Percentiles rank a stretch among this genome's conserved stretches.
These are phyloP conservation scores for Pseudopyrenochaeta lycopersici DNA, from an alignment of 2,329 filamentous ascomycete genomes.

Conservation along the genomic window DNA sequence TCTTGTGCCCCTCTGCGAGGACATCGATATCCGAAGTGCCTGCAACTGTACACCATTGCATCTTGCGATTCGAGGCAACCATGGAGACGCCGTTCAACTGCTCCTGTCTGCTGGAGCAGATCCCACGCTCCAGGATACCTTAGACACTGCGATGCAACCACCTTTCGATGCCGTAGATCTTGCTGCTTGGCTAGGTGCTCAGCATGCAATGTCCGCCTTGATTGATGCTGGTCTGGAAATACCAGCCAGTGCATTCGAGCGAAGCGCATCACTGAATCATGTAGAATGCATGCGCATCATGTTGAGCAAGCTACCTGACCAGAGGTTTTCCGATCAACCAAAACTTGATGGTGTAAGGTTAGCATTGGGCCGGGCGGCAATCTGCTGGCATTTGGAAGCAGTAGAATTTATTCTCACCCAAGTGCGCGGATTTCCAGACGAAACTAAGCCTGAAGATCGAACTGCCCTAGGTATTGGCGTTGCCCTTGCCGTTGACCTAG, in stretches of 20 bases:
- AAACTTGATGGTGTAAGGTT: background rate
- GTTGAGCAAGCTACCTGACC: background rate
- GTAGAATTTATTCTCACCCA: background rate
- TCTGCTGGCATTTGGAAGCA: slow-evolving; percentile 7
- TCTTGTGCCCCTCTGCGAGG: background rate
- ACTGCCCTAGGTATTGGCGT: background rate
- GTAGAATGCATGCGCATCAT: slow-evolving; percentile 4
- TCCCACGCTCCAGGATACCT: background rate
- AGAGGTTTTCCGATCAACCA: background rate
- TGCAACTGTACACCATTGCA: slow-evolving; percentile 2
- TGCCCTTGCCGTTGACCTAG: background rate
- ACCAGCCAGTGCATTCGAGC: background rate
- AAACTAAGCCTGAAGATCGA: background rate
- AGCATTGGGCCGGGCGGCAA: slow-evolving; percentile 3
- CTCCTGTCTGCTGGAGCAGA: slow-evolving; percentile 8
- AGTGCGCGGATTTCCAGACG: too few relatives aligned
- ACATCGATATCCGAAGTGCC: slow-evolving; percentile 3
- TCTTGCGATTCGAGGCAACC: slow-evolving; percentile 10
- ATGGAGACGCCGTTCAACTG: slow-evolving; percentile 2
- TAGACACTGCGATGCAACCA: background rate
- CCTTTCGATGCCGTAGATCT: slow-evolving; percentile 4
- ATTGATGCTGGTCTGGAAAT: slow-evolving; percentile 1
- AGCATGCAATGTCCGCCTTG: slow-evolving; percentile 5
- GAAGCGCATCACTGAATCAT: slow-evolving; percentile 1
- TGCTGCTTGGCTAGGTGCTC: slow-evolving; percentile 5